Evolutionary conservation across 345 rosid species (phyloP), one percentile per base, ranked within the genome.

Genomic region (Hypericum androsaemum): DNA sequence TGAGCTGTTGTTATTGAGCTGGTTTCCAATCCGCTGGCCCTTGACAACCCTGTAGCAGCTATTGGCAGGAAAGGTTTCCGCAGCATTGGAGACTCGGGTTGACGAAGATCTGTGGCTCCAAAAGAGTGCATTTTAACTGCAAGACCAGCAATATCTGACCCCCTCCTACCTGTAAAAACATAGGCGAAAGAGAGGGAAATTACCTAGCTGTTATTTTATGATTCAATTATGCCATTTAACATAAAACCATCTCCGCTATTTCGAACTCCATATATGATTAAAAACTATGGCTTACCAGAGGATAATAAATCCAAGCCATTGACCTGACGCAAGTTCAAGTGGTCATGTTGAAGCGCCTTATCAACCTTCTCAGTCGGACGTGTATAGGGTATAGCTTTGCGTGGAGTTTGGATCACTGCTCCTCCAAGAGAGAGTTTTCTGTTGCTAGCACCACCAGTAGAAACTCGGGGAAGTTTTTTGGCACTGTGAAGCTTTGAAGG

Each of bases 21-120:
- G 43, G 67, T 79, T 49, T 71, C 72, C 45, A 64, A 7, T 48
- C 50, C 64, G 64, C 73, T 76, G 60, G 77, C 56, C 64, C 78
- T 83, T 41, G 77, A 74, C 60, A 86, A 65, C 37, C 70, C 65
- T 7, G 69, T 64, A 10, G 81, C 66, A 17, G 89, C 65, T 58
- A 94, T 72, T 5, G 95, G 94, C 0, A 89, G 81, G 84, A 94
- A 94, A 1, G 99, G 99, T 65, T 83, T 80, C 62, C 95, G 80
- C 54, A 78, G 64, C 72, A 76, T 59, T 39, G 88, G 84, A 37
- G 98, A 70, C 63, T 80, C 87, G 12, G 76, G 74, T 65, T 74
- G 80, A 16, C 52, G 63, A 39, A 60, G 63, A 58, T 60, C 71
- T 52, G 47, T 60, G 40, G 76, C 62, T 55, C 77, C 78, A 56